Percentiles rank a stretch among this genome's conserved stretches.
Evolutionary conservation across 257 asterid genomes (phyloP).

Genomic region (Jacaranda copaia): DNA sequence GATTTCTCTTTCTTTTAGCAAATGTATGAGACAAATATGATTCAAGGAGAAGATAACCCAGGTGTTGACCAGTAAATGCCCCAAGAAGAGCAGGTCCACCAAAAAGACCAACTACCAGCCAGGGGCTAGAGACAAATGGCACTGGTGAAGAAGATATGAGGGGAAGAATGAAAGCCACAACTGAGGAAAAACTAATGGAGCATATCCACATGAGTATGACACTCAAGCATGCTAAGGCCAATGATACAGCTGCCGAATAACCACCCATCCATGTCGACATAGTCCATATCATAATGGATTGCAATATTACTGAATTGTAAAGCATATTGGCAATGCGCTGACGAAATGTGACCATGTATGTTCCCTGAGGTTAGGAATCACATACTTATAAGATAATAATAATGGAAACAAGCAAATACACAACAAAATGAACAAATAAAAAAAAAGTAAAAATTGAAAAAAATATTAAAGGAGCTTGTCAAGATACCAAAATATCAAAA

Average conservation of each 20-base stretch:
- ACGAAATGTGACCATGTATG: conserved; percentile 76
- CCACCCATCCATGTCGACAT: conserved; percentile 83
- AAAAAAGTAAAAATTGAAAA: conserved; percentile 8
- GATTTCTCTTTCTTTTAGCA: conserved; percentile 49
- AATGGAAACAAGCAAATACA: not conserved
- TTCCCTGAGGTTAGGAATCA: conserved; percentile 66
- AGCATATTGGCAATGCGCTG: conserved; percentile 79
- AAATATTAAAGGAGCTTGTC: conserved; percentile 21
- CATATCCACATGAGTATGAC: conserved; percentile 83
- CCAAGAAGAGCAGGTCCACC: conserved; percentile 95
- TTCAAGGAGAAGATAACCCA: conserved; percentile 65
- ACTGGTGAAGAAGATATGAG: conserved; percentile 72
- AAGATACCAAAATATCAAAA: conserved; percentile 85
- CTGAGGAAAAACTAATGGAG: conserved; percentile 60
- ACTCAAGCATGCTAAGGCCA: conserved; percentile 68
- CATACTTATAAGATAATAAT: conserved; percentile 29
- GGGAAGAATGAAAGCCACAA: conserved; percentile 72
- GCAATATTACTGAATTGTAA: conserved; percentile 82
- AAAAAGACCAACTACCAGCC: conserved; percentile 78
- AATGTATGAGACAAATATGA: conserved; percentile 55
- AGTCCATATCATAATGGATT: conserved; percentile 79
- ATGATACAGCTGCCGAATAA: conserved; percentile 63
- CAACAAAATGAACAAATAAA: not conserved
- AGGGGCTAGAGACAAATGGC: conserved; percentile 84
- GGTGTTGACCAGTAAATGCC: conserved; percentile 87